Conservation (phyloP, 371 early-diverging fungal genomes). For the Enterocytospora artemiae region DNA sequence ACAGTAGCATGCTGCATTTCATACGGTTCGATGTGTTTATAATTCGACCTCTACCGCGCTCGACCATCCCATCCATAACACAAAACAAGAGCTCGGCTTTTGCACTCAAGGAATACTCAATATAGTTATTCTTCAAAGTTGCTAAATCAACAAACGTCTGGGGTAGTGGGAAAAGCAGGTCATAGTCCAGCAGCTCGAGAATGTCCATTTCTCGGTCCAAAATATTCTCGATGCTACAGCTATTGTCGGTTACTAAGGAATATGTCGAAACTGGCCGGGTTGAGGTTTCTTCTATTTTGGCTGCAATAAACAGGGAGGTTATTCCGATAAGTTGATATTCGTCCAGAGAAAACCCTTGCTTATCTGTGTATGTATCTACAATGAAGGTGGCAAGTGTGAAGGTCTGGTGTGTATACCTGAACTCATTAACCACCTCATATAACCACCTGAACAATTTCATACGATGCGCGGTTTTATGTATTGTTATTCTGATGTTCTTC, state of each 20-base stretch:
- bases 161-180: constrained; percentile 12
- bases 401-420: constrained; percentile 34
- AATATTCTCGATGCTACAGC: constrained; percentile 41
- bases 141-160: too few relatives aligned
- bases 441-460: constrained; percentile 53
- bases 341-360: constrained; percentile 10
- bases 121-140: too few relatives aligned
- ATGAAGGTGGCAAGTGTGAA: constrained; percentile 43
- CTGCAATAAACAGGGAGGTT: constrained; percentile 45
- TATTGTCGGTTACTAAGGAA: constrained; percentile 46
- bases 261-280: constrained; percentile 25
- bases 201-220: constrained; percentile 47
- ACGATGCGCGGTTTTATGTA: constrained; percentile 47
- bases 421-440: constrained; percentile 53
- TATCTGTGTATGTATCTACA: constrained; percentile 45
- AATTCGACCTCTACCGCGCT: too few relatives aligned
- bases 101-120: too few relatives aligned
- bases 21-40: too few relatives aligned
- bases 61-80: too few relatives aligned
- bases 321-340: constrained; percentile 54
- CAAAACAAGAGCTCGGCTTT: too few relatives aligned
- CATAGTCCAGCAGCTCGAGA: constrained; percentile 27
- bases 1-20: too few relatives aligned
- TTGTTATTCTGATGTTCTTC: constrained; percentile 52
- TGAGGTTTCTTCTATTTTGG: constrained; percentile 46